Percentiles rank a stretch among this genome's conserved stretches.
Conservation (phyloP, 345 rosid genomes). For the Pistacia vera region DNA sequence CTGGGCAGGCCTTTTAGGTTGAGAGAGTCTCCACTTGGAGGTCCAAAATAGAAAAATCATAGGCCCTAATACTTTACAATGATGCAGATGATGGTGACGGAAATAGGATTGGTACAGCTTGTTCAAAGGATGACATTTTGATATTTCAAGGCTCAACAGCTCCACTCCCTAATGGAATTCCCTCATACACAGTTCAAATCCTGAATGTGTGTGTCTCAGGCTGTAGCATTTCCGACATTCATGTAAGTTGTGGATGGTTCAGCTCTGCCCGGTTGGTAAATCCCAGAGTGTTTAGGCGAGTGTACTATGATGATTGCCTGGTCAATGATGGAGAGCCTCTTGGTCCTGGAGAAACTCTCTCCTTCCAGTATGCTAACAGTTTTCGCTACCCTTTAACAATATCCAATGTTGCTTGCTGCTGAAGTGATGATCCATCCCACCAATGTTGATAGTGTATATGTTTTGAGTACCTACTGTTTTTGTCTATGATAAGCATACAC, state of each 20-base stretch:
- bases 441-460: background rate
- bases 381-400: conserved; percentile 67
- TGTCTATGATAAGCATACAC: background rate
- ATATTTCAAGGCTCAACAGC: conserved; percentile 55
- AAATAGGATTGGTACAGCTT: conserved; percentile 51
- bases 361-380: conserved; percentile 65
- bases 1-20: no score
- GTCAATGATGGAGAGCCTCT: conserved; percentile 67
- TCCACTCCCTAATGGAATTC: conserved; percentile 70
- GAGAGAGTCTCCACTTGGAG: no score
- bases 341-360: conserved; percentile 58
- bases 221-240: conserved; percentile 64
- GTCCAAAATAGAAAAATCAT: no score
- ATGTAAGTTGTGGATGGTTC: conserved; percentile 74
- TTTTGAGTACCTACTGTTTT: conserved; percentile 2
- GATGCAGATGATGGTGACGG: conserved; percentile 29
- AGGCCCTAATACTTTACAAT: background rate
- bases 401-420: conserved; percentile 54
- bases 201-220: conserved; percentile 51
- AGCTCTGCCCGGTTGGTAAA: conserved; percentile 61
- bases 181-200: conserved; percentile 60
- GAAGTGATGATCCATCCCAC: background rate
- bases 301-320: conserved; percentile 63
- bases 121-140: conserved; percentile 68
- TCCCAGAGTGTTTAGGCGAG: conserved; percentile 58